Evolutionary conservation across 2,329 filamentous ascomycete species (phyloP).

Genomic region (Microdochium trichocladiopsis): DNA sequence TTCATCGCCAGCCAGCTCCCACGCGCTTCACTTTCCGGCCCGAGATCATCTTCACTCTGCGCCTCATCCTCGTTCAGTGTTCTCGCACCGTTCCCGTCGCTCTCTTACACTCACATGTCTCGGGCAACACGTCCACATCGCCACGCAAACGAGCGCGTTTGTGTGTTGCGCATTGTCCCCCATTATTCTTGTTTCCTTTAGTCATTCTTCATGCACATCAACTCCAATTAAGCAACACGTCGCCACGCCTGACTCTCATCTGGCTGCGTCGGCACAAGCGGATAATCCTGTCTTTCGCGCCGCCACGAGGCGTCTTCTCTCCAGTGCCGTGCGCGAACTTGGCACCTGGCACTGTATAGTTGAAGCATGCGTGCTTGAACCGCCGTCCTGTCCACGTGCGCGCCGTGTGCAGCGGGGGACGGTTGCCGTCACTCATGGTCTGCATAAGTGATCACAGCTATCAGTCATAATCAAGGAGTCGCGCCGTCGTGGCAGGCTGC

Average conservation of each 20-base stretch:
- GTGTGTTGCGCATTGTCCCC: neutral
- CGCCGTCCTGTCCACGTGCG: neutral
- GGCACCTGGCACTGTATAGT: no score
- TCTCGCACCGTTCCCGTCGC: neutral
- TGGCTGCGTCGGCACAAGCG: neutral
- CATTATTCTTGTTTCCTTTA: neutral
- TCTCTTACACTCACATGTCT: neutral
- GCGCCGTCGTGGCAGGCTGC: constrained; percentile 18
- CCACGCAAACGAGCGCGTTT: neutral
- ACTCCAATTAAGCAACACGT: neutral
- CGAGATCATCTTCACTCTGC: neutral
- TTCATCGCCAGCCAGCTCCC: neutral
- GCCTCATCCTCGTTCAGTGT: neutral
- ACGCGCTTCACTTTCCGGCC: constrained; percentile 1
- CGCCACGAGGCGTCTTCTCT: no score
- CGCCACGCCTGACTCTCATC: neutral
- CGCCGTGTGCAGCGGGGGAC: neutral
- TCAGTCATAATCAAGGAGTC: constrained; percentile 11
- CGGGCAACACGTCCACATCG: neutral
- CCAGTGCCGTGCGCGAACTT: no score
- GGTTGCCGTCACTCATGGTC: neutral
- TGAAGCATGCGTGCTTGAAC: neutral
- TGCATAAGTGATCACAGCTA: neutral
- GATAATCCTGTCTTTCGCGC: neutral
- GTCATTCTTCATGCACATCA: neutral